phyloP scores from a whole-genome alignment of 305 asterid genomes.

The Lippia alba region DNA sequence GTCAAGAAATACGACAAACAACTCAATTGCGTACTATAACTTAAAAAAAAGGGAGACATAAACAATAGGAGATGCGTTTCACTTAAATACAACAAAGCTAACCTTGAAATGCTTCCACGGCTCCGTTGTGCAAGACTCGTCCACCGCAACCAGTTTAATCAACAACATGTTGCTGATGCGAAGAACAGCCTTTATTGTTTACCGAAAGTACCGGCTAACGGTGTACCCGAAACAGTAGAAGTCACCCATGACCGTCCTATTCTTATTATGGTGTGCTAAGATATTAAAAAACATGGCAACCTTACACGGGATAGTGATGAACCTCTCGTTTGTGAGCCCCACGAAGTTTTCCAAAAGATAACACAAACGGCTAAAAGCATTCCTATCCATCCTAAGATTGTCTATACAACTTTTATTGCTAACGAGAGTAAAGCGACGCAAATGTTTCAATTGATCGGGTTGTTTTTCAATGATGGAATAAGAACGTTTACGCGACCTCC shows the following conservation, averaged over 20 bases:
- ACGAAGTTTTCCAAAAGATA: not conserved
- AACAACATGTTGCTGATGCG: not conserved
- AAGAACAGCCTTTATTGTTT: not conserved
- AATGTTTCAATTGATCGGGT: too few relatives aligned
- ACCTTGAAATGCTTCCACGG: not conserved
- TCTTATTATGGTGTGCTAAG: not conserved
- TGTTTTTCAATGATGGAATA: too few relatives aligned
- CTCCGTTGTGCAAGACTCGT: not conserved
- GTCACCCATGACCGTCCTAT: not conserved
- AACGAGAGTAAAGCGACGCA: too few relatives aligned
- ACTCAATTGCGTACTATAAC: too few relatives aligned
- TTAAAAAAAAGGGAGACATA: too few relatives aligned
- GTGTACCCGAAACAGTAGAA: not conserved
- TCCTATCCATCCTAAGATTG: not conserved
- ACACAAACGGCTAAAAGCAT: not conserved
- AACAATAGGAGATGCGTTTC: too few relatives aligned
- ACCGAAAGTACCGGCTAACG: not conserved
- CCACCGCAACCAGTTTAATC: not conserved
- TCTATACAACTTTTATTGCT: too few relatives aligned
- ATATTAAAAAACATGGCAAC: not conserved
- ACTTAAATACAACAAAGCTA: too few relatives aligned
- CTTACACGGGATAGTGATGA: not conserved
- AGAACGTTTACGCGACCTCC: too few relatives aligned
- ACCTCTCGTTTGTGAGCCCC: not conserved
- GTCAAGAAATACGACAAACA: too few relatives aligned